Evolutionary conservation across 345 rosid genomes (phyloP).

Genomic region (Dipteronia sinensis): DNA sequence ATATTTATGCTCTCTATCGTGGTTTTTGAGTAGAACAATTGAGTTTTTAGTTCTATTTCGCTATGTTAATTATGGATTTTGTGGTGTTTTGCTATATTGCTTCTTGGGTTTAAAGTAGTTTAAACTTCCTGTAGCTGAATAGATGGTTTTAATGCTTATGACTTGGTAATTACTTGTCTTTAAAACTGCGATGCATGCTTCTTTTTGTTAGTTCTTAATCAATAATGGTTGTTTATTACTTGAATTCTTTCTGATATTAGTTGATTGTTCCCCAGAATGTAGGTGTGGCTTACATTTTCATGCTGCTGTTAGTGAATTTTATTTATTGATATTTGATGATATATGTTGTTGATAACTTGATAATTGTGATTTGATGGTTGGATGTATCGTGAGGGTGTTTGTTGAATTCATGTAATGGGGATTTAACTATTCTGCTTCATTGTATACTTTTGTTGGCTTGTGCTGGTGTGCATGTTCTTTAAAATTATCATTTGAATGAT

Average conservation of each 20-base stretch:
- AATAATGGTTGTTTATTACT: slow-evolving; percentile 1
- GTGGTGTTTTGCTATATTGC: not conserved
- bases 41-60: not conserved
- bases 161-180: not conserved
- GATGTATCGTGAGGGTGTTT: not conserved
- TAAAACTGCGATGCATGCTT: not conserved
- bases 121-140: not conserved
- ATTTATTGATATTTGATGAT: not conserved
- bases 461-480: not conserved
- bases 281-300: not conserved
- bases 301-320: not conserved
- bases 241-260: not conserved
- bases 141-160: not conserved
- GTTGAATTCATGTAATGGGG: not conserved
- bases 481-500: not conserved
- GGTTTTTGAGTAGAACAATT: not conserved
- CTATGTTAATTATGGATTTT: not conserved
- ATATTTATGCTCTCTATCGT: not conserved
- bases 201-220: not conserved
- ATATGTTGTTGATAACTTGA: not conserved
- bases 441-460: not conserved
- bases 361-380: not conserved
- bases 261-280: not conserved
- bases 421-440: not conserved
- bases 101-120: not conserved